A percentile compares a stretch with the other conserved stretches of the same genome.
phyloP scores from a whole-genome alignment of 495 filamentous ascomycete genomes.

The Bacidia gigantensis region DNA sequence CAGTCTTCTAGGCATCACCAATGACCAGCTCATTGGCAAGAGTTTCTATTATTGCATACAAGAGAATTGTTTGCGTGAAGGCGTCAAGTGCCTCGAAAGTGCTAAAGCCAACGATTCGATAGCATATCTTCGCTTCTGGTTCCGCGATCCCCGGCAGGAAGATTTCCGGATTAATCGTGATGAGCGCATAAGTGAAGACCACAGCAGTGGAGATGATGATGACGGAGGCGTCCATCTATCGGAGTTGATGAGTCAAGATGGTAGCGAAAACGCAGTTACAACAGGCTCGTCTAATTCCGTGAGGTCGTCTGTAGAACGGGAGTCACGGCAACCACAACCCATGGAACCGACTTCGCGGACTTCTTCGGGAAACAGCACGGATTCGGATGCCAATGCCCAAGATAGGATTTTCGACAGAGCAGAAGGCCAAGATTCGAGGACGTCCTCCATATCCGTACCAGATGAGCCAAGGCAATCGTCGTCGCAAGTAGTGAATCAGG shows the following conservation, averaged over 20 bases:
- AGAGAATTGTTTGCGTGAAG: constrained; percentile 60
- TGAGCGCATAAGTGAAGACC: constrained; percentile 24
- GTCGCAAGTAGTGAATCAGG: constrained; percentile 14
- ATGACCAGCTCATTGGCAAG: constrained; percentile 50
- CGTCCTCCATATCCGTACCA: constrained; percentile 23
- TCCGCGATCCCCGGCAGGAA: constrained; percentile 52
- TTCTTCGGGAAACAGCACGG: constrained; percentile 24
- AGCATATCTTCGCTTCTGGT: constrained; percentile 84
- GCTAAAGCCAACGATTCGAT: constrained; percentile 92
- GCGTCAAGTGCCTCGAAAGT: constrained; percentile 62
- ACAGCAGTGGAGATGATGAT: constrained; percentile 24
- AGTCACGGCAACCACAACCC: neutral
- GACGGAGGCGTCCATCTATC: constrained; percentile 27
- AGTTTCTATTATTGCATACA: constrained; percentile 76
- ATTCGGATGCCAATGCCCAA: constrained; percentile 19
- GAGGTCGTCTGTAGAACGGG: constrained; percentile 14
- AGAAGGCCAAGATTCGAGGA: constrained; percentile 21
- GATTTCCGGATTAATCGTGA: constrained; percentile 19
- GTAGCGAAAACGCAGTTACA: constrained; percentile 13
- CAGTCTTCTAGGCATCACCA: constrained; percentile 54
- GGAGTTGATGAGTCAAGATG: constrained; percentile 16
- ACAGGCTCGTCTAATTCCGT: constrained; percentile 13
- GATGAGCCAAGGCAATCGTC: constrained; percentile 6
- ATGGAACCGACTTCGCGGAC: constrained; percentile 17
- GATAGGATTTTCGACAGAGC: constrained; percentile 29